Evolutionary conservation across 306 rosid species (phyloP), one percentile per base, ranked within the genome.

Genomic region (Ochetophila trinervis): DNA sequence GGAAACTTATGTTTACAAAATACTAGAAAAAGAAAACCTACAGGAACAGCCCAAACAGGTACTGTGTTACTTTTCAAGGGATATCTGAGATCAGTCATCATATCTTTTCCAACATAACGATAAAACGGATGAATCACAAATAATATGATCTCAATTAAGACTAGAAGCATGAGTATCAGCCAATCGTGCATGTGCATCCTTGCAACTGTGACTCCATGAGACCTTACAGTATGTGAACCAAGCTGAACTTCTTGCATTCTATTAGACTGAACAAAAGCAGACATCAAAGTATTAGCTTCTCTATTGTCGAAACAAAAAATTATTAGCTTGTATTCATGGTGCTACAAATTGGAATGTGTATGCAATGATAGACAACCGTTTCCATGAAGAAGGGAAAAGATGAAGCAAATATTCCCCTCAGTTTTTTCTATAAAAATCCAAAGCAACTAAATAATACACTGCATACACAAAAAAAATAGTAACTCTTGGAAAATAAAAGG

Each of bases 21-120:
- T 40, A 40, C 13, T 40, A 12, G 45, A 57, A 50, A 2, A 37
- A 3, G 57, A 52, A 69, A 76, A 85, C 97, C 74, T 64, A 91
- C 97, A 47, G 96, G 95, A 72, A 91, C 77, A 57, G 91, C 81
- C 96, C 95, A 91, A 69, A 66, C 56, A 65, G 97, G 97, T 52
- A 91, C 95, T 5, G 96, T 88, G 72, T 83, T 86, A 74, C 81
- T 82, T 80, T 88, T 86, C 53, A 91, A 54, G 40, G 97, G 97
- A 74, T 81, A 91, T 76, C 64, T 86, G 75, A 91, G 96, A 77
- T 86, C 91, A 51, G 70, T 56, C 96, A 88, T 88, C 97, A 88
- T 86, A 74, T 88, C 96, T 83, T 88, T 76, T 72, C 95, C 95
- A 48, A 91, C 96, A 80, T 70, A 91, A 58, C 96, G 96, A 86